Percentiles rank a stretch among this genome's conserved stretches.
phyloP scores from a whole-genome alignment of 202 grass and related monocot genomes.

The Carex sylvatica region DNA sequence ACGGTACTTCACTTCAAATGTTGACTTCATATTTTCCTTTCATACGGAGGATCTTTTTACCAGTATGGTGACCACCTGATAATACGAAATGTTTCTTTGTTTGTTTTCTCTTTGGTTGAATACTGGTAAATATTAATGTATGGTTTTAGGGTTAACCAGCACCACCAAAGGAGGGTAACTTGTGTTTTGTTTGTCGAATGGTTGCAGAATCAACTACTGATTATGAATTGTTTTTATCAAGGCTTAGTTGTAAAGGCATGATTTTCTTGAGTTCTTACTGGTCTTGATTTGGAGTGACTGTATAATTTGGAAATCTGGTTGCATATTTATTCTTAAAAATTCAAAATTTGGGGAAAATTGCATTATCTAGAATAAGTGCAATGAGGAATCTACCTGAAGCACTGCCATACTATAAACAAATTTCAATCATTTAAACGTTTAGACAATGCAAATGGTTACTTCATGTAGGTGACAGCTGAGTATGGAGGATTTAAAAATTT shows the following conservation, averaged over 20 bases:
- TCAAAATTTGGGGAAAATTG: not conserved
- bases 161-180: not conserved
- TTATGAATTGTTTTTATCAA: not conserved
- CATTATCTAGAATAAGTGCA: not conserved
- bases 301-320: not conserved
- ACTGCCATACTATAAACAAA: not conserved
- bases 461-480: slow-evolving; percentile 56
- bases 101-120: not conserved
- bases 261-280: not conserved
- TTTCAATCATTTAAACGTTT: not conserved
- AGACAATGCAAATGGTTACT: not conserved
- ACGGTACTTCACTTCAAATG: slow-evolving; percentile 37
- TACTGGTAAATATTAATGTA: not conserved
- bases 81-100: not conserved
- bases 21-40: not conserved
- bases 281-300: not conserved
- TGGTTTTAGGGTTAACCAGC: not conserved
- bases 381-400: not conserved
- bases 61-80: not conserved
- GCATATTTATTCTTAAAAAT: not conserved
- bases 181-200: not conserved
- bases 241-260: not conserved
- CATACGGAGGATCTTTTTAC: not conserved
- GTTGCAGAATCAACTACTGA: not conserved
- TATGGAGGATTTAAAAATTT: slow-evolving; percentile 67